These are phyloP conservation scores for Suillus clintonianus DNA, from an alignment of 768 basidiomycete genomes.

Conservation along the genomic window DNA sequence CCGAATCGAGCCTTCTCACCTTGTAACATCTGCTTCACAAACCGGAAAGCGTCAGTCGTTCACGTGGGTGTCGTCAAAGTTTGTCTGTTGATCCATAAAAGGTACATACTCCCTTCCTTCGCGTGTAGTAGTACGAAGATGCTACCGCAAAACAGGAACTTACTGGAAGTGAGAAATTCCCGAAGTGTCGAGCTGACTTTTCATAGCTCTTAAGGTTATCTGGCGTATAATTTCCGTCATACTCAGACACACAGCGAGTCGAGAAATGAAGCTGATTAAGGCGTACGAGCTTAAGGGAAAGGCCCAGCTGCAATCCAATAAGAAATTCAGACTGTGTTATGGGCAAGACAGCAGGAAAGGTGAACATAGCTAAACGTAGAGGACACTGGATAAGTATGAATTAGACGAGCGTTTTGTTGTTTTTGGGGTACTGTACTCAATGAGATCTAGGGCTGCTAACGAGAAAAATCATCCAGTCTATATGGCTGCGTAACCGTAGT, in stretches of 20 bases:
- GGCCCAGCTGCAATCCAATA: too few species aligned
- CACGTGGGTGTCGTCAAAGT: constrained; percentile 45
- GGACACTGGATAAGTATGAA: not conserved
- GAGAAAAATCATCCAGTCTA: too few species aligned
- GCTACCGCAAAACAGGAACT: constrained; percentile 67
- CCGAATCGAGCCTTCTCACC: too few species aligned
- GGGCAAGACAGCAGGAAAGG: too few species aligned
- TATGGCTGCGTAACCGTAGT: too few species aligned
- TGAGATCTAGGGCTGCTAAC: too few species aligned
- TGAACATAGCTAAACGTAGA: not conserved
- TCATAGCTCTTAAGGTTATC: constrained; percentile 37
- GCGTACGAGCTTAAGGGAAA: too few species aligned
- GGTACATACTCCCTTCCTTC: constrained; percentile 62
- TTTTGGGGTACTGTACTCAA: too few species aligned
- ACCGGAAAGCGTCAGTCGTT: constrained; percentile 46
- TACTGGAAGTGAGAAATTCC: constrained; percentile 38
- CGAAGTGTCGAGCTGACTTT: constrained; percentile 26
- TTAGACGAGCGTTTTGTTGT: not conserved
- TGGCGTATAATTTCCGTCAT: constrained; percentile 27
- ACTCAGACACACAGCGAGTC: too few species aligned
- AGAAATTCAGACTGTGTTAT: too few species aligned
- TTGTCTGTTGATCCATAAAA: constrained; percentile 48
- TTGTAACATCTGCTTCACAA: constrained; percentile 35
- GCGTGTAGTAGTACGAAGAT: constrained; percentile 62
- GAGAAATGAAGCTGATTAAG: too few species aligned